Evolutionary conservation across 257 asterid species (phyloP).

Genomic region (Galeopsis tetrahit): DNA sequence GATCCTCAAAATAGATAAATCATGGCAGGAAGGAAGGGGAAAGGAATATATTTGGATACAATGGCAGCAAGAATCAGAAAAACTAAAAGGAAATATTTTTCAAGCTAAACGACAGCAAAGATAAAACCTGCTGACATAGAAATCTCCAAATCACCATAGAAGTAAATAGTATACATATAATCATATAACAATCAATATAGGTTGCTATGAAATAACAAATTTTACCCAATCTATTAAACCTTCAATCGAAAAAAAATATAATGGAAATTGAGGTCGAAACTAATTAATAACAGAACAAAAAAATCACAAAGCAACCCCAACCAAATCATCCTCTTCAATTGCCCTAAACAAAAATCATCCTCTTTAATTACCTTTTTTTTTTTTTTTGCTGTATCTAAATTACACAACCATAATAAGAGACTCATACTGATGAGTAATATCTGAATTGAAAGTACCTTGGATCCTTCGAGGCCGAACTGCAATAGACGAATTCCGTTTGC

Average conservation of each 20-base stretch:
- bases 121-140: background rate
- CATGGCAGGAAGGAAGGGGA: background rate
- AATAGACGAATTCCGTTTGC: conserved; percentile 80
- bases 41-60: conserved; percentile 4
- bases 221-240: background rate
- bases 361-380: no score
- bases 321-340: background rate
- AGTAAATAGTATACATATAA: background rate
- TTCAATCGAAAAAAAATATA: background rate
- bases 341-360: no score
- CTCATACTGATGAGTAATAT: background rate
- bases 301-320: background rate
- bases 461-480: conserved; percentile 86
- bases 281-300: background rate
- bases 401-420: background rate
- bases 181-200: background rate
- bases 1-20: background rate
- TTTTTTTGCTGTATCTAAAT: background rate
- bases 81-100: background rate
- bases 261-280: background rate
- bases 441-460: conserved; percentile 63
- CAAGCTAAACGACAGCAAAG: background rate
- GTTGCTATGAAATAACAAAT: background rate
- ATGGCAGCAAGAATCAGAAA: conserved; percentile 12
- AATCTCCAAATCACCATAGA: background rate